Percentiles rank a stretch among this genome's conserved stretches.
These are phyloP conservation scores for Starmerella gropengiesseri DNA, from an alignment of 805 yeast genomes.

Conservation along the genomic window DNA sequence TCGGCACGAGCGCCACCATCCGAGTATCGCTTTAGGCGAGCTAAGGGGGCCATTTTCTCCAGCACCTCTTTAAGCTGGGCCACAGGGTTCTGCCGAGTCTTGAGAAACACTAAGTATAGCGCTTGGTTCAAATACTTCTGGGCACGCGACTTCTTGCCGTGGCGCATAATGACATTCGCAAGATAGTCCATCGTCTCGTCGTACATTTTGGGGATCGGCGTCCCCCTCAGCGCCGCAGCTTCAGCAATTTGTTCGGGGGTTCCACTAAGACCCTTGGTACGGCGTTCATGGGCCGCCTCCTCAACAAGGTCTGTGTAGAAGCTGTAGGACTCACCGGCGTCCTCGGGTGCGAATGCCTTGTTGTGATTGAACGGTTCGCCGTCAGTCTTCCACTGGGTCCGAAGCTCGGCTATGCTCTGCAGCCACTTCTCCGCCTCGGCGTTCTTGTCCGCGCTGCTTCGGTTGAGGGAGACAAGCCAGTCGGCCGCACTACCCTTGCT, in stretches of 20 bases:
- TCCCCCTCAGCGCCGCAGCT: slow-evolving; percentile 38
- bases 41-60: slow-evolving; percentile 75
- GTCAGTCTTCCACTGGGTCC: slow-evolving; percentile 32
- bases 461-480: slow-evolving; percentile 16
- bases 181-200: slow-evolving; percentile 71
- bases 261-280: slow-evolving; percentile 12
- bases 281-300: slow-evolving; percentile 25
- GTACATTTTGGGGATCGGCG: slow-evolving; percentile 47
- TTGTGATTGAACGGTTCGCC: slow-evolving; percentile 32
- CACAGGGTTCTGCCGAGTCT: slow-evolving; percentile 70
- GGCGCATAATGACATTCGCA: slow-evolving; percentile 80
- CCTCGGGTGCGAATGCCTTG: slow-evolving; percentile 35
- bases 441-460: slow-evolving; percentile 2
- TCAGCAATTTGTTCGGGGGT: slow-evolving; percentile 54
- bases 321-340: slow-evolving; percentile 29
- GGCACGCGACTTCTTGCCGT: slow-evolving; percentile 79
- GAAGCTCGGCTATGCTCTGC: slow-evolving; percentile 32
- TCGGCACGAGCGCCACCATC: slow-evolving; percentile 80
- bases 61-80: slow-evolving; percentile 59
- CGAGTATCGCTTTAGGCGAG: slow-evolving; percentile 61
- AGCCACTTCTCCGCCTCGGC: slow-evolving; percentile 34
- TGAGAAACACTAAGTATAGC: slow-evolving; percentile 63
- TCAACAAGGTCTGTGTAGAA: slow-evolving; percentile 22
- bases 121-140: slow-evolving; percentile 64
- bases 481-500: slow-evolving; percentile 12